Conservation (phyloP, 306 rosid species). For the Trichosanthes cucumerina region DNA sequence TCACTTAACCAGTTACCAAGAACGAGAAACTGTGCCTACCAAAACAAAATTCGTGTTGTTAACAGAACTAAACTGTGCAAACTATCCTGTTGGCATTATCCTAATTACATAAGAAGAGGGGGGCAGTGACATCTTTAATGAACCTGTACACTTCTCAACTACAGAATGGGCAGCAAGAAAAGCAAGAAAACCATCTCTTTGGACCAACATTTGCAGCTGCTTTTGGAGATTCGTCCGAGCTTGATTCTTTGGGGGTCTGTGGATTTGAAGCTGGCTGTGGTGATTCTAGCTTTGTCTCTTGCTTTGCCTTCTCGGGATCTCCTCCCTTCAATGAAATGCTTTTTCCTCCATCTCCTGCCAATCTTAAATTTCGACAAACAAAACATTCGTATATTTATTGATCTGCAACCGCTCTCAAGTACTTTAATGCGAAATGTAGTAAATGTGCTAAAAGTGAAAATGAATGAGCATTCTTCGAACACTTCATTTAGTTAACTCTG, state of each 20-base stretch:
- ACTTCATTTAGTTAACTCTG: background rate
- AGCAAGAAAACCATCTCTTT: constrained; percentile 38
- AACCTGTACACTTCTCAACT: constrained; percentile 17
- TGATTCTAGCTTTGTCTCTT: background rate
- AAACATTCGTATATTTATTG: background rate
- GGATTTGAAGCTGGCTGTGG: background rate
- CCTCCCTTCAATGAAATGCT: constrained; percentile 19
- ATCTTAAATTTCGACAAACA: constrained; percentile 27
- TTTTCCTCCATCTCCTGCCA: constrained; percentile 33
- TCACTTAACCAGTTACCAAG: constrained; percentile 1
- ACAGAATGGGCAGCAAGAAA: constrained; percentile 35
- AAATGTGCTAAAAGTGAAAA: background rate
- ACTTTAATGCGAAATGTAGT: background rate
- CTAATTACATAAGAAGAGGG: constrained; percentile 5
- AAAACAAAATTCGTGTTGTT: constrained; percentile 1
- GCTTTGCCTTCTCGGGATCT: constrained; percentile 16
- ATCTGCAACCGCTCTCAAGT: background rate
- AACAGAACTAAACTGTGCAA: constrained; percentile 9
- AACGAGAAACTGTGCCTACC: constrained; percentile 4
- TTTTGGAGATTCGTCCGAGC: constrained; percentile 13
- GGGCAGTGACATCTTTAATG: background rate
- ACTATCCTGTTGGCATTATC: constrained; percentile 3
- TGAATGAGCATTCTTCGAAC: background rate
- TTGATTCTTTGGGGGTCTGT: constrained; percentile 15
- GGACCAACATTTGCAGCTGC: background rate